A percentile compares a stretch with the other conserved stretches of the same genome.
Conservation (phyloP, 345 rosid species). For the Boechera retrofracta region DNA sequence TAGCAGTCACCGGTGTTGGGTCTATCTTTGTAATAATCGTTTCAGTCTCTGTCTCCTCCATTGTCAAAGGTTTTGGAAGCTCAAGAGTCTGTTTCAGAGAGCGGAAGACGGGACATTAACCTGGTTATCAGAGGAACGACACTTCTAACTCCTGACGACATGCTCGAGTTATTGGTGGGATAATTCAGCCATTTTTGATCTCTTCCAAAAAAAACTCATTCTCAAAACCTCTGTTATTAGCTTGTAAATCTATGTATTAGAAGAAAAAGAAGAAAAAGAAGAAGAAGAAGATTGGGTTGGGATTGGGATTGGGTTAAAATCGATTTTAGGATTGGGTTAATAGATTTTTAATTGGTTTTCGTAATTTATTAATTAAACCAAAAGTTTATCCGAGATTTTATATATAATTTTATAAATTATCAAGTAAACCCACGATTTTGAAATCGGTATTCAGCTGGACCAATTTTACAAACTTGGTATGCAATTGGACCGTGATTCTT, state of each 20-base stretch:
- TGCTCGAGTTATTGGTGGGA: slow-evolving; percentile 80
- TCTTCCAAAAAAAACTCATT: neutral
- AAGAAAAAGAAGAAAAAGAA: neutral
- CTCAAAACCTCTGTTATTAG: slow-evolving; percentile 16
- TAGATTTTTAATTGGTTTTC: no score
- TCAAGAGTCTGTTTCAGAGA: slow-evolving; percentile 77
- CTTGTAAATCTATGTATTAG: slow-evolving; percentile 10
- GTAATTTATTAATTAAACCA: no score
- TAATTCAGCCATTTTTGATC: slow-evolving; percentile 61
- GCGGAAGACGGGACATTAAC: slow-evolving; percentile 80
- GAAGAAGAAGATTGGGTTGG: no score
- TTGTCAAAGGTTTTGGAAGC: slow-evolving; percentile 69
- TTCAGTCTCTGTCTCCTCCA: neutral
- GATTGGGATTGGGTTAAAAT: no score
- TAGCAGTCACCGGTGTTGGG: neutral
- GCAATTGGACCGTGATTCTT: no score
- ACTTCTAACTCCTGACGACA: slow-evolving; percentile 79
- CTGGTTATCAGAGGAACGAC: slow-evolving; percentile 89
- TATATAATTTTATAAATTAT: no score
- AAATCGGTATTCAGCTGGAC: no score
- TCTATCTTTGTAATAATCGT: neutral
- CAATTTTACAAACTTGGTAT: no score
- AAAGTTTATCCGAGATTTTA: no score
- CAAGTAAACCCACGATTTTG: no score
- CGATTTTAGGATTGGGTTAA: no score